These are phyloP conservation scores for Aureobasidium leucospermi DNA, from an alignment of 2,329 filamentous ascomycete genomes.

Conservation along the genomic window DNA sequence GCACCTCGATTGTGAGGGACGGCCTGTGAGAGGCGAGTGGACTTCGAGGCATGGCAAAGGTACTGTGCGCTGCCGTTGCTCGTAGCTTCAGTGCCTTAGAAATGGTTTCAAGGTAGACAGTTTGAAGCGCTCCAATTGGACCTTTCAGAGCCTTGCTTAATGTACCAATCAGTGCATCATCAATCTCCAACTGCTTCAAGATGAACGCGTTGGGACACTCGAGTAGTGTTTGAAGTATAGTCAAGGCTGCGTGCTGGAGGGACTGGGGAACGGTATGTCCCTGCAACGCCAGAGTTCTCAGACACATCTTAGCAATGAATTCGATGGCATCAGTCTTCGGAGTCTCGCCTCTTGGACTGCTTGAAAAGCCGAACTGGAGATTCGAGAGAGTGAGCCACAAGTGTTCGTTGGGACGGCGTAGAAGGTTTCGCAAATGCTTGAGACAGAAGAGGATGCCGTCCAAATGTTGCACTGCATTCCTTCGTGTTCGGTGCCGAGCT, in stretches of 20 bases:
- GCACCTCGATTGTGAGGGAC: conserved; percentile 2
- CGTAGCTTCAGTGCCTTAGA: conserved; percentile 12
- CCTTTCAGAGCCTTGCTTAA: conserved; percentile 20
- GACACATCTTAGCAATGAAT: conserved; percentile 20
- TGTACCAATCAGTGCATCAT: conserved; percentile 21
- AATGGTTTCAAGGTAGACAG: conserved; percentile 14
- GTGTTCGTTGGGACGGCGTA: conserved; percentile 60
- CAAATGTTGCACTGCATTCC: conserved; percentile 16
- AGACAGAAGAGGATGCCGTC: conserved; percentile 72
- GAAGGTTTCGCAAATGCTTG: conserved; percentile 63
- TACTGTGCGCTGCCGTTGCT: not conserved
- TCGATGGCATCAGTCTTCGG: conserved; percentile 15
- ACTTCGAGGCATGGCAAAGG: not conserved
- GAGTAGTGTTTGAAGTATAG: conserved; percentile 20
- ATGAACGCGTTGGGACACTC: conserved; percentile 15
- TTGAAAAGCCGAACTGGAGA: conserved; percentile 4
- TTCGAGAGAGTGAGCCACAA: conserved; percentile 48
- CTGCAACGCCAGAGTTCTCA: conserved; percentile 16
- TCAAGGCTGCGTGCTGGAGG: conserved; percentile 17
- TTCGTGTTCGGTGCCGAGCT: conserved; percentile 6
- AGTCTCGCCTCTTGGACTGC: not conserved
- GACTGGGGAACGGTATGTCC: conserved; percentile 5
- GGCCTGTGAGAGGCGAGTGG: not conserved
- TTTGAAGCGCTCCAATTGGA: conserved; percentile 20
- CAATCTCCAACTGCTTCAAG: conserved; percentile 21